Evolutionary conservation across 306 rosid species (phyloP), one percentile per base, ranked within the genome.

Genomic region (Albizia julibrissin): DNA sequence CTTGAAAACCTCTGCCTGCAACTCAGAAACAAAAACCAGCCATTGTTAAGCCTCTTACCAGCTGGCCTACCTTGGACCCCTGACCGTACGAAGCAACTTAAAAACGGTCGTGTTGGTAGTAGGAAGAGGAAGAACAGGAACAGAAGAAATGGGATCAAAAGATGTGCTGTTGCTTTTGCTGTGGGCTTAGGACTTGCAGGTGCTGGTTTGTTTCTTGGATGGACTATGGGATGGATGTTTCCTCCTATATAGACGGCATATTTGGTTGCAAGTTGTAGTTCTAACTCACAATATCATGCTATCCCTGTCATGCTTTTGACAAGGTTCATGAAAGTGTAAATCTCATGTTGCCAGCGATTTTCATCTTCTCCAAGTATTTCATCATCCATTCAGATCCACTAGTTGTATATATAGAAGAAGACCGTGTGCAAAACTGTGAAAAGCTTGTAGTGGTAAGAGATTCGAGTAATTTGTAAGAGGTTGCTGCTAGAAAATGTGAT

Each of bases 161-260:
- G 77, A 29, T 83, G 84, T 14, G 84, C 74, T 22, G 82, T 92
- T 72, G 97, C 92, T 43, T 85, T 94, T 52, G 92, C 91, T 0
- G 68, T 91, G 37, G 94, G 98, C 61, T 67, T 94, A 81, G 94
- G 98, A 70, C 96, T 94, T 50, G 94, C 90, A 22, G 82, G 97
- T 74, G 97, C 98, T 18, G 91, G 97, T 79, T 87, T 94, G 89
- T 90, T 94, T 84, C 96, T 94, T 69, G 98, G 98, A 69, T 94
- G 94, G 98, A 94, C 96, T 24, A 89, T 88, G 90, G 97, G 98
- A 44, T 94, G 94, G 92, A 85, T 92, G 94, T 87, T 92, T 86
- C 97, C 96, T 37, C 34, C 84, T 18, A 49, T 75, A 74, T 92
- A 80, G 78, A 71, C 31, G 58, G 12, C 71, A 54, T 74, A 76